A percentile compares a stretch with the other conserved stretches of the same genome.
Evolutionary conservation across 805 yeast species (phyloP).

Genomic region (Spencermartinsiella europaea): DNA sequence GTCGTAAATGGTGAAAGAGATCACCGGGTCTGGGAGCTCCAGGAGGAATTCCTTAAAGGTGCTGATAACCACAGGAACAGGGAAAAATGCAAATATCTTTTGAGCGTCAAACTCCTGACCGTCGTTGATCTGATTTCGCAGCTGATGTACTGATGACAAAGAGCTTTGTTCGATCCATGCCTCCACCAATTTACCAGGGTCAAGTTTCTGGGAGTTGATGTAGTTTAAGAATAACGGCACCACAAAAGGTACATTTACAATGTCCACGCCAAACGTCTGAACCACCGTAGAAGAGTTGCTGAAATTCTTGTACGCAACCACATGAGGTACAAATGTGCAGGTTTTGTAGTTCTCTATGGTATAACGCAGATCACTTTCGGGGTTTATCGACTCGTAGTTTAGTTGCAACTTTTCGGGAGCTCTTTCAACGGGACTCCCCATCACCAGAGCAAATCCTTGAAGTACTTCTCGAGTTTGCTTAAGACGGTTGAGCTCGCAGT

Average conservation of each 20-base stretch:
- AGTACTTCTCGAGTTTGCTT: constrained; percentile 62
- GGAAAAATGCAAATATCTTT: constrained; percentile 36
- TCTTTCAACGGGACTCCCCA: constrained; percentile 34
- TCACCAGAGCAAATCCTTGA: constrained; percentile 53
- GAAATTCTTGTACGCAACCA: constrained; percentile 65
- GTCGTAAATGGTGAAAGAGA: constrained; percentile 59
- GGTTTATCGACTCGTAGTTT: constrained; percentile 50
- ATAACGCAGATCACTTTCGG: constrained; percentile 55
- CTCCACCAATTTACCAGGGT: constrained; percentile 33
- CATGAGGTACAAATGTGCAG: constrained; percentile 69
- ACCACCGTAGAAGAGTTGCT: constrained; percentile 48
- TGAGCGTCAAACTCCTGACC: constrained; percentile 29
- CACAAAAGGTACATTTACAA: constrained; percentile 59
- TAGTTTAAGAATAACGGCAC: constrained; percentile 56
- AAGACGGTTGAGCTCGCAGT: constrained; percentile 67
- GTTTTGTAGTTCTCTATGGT: constrained; percentile 59
- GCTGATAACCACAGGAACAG: constrained; percentile 50
- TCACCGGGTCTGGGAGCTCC: constrained; percentile 70
- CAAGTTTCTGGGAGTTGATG: constrained; percentile 23
- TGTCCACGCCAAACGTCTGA: constrained; percentile 77
- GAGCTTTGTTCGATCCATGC: constrained; percentile 47
- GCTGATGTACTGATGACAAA: constrained; percentile 50
- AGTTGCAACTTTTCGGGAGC: constrained; percentile 13
- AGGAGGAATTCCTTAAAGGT: constrained; percentile 60
- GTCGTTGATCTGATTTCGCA: constrained; percentile 41